Conservation (phyloP, 164 flowering plant genomes). For the Brasenia schreberi region DNA sequence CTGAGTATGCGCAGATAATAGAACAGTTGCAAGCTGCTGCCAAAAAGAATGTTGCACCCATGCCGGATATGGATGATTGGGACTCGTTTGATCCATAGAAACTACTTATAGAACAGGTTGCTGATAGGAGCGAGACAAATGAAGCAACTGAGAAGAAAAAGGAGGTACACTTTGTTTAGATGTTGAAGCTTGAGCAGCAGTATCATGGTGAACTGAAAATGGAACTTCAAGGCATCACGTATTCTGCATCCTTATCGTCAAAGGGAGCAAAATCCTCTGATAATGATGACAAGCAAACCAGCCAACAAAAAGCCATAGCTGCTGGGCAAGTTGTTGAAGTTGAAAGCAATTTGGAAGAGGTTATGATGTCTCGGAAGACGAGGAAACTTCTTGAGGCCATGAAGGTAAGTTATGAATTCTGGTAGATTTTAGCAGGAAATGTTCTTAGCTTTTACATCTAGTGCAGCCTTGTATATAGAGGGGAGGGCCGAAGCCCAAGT, state of each 20-base stretch:
- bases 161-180: slow-evolving; percentile 54
- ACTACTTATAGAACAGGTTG: slow-evolving; percentile 52
- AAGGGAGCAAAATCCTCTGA: slow-evolving; percentile 6
- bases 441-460: neutral
- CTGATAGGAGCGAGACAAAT: slow-evolving; percentile 56
- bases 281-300: slow-evolving; percentile 14
- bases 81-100: slow-evolving; percentile 65
- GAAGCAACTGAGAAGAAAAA: slow-evolving; percentile 64
- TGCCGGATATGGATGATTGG: slow-evolving; percentile 56
- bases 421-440: neutral
- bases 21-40: slow-evolving; percentile 66
- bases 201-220: slow-evolving; percentile 57
- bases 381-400: slow-evolving; percentile 51
- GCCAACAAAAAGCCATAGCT: neutral
- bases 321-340: slow-evolving; percentile 26
- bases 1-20: slow-evolving; percentile 85
- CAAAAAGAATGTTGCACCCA: slow-evolving; percentile 52
- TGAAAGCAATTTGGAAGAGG: slow-evolving; percentile 17
- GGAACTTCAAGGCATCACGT: slow-evolving; percentile 42
- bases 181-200: slow-evolving; percentile 43
- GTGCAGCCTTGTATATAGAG: too few relatives aligned
- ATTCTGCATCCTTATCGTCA: slow-evolving; percentile 16
- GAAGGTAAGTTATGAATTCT: slow-evolving; percentile 24
- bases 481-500: too few relatives aligned
- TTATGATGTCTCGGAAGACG: slow-evolving; percentile 53